Evolutionary conservation across 768 basidiomycete genomes (phyloP).

Genomic region (Arthromyces matolae): DNA sequence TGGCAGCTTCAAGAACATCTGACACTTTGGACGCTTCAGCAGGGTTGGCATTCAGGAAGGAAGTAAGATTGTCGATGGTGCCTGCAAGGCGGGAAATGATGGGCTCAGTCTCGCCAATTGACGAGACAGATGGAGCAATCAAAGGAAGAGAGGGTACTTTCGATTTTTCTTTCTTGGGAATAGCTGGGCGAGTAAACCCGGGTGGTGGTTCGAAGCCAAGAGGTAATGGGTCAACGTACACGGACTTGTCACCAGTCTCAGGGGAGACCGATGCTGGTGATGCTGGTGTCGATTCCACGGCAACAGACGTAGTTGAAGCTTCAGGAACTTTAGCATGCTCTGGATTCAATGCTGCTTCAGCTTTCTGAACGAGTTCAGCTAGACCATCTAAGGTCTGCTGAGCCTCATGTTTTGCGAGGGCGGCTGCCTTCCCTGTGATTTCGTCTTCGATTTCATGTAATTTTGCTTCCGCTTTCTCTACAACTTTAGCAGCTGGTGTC

Average conservation of each 20-base stretch:
- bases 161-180: constrained; percentile 35
- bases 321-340: constrained; percentile 31
- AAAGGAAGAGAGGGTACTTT: constrained; percentile 57
- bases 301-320: constrained; percentile 8
- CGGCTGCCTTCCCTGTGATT: constrained; percentile 11
- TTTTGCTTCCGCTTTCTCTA: constrained; percentile 45
- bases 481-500: constrained; percentile 40
- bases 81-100: constrained; percentile 87
- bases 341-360: constrained; percentile 64
- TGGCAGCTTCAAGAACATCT: constrained; percentile 75
- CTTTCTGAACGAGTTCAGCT: constrained; percentile 62
- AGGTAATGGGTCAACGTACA: constrained; percentile 77
- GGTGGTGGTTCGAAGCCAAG: constrained; percentile 93
- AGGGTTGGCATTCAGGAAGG: constrained; percentile 76
- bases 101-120: constrained; percentile 77
- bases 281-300: neutral
- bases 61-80: constrained; percentile 89
- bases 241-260: constrained; percentile 27
- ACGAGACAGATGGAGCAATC: constrained; percentile 75
- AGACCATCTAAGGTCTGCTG: constrained; percentile 58
- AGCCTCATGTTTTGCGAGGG: constrained; percentile 13
- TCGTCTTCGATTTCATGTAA: constrained; percentile 32
- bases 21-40: constrained; percentile 62
- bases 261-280: constrained; percentile 9
- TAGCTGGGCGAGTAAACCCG: constrained; percentile 67